phyloP scores from a whole-genome alignment of 2,329 filamentous ascomycete species.

The Xylaria sp. region DNA sequence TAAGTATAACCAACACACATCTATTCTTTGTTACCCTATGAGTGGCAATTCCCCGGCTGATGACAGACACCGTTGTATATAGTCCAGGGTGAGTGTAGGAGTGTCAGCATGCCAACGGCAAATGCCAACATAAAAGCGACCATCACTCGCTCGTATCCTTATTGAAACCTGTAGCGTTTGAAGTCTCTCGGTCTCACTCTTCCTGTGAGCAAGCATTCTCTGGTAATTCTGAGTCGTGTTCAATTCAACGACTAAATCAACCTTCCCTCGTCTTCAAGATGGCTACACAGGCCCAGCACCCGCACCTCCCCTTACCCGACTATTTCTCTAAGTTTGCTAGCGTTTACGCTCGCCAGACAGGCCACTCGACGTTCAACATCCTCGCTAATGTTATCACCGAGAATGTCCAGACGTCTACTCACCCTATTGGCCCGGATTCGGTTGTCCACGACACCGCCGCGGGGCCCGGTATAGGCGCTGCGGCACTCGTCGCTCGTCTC shows the following conservation, averaged over 20 bases:
- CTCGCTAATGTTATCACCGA: slow-evolving; percentile 43
- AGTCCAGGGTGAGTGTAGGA: no score
- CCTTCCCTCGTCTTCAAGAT: slow-evolving; percentile 6
- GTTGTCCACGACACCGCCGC: slow-evolving; percentile 50
- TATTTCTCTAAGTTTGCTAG: slow-evolving; percentile 50
- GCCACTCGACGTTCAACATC: slow-evolving; percentile 47
- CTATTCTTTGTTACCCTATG: no score
- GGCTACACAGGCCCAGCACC: slow-evolving; percentile 32
- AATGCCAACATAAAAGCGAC: no score
- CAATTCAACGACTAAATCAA: not conserved
- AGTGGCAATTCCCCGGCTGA: no score
- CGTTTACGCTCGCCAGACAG: slow-evolving; percentile 47
- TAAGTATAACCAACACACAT: no score
- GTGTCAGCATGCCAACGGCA: no score
- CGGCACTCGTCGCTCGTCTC: slow-evolving; percentile 44
- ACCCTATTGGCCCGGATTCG: slow-evolving; percentile 44
- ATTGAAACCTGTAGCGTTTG: no score
- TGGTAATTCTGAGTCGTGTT: not conserved
- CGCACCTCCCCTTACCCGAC: slow-evolving; percentile 44
- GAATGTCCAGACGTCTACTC: slow-evolving; percentile 45
- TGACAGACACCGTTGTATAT: no score
- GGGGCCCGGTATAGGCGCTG: slow-evolving; percentile 47
- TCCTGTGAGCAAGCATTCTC: no score
- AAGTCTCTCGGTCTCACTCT: no score
- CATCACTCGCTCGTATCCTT: no score